Evolutionary conservation across 2,329 filamentous ascomycete species (phyloP).

Genomic region (Fusarium sp.): DNA sequence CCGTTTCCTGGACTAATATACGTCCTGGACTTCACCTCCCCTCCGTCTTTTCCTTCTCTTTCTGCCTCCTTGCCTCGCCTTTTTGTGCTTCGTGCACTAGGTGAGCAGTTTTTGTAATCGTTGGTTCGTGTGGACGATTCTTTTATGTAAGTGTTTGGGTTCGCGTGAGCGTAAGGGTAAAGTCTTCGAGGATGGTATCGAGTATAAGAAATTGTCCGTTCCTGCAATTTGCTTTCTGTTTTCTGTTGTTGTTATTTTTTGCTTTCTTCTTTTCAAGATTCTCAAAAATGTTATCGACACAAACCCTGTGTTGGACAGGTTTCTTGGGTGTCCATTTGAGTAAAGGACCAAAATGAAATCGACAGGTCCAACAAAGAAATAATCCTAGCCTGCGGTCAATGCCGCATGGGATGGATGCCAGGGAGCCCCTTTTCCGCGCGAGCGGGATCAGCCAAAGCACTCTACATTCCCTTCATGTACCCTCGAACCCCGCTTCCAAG

Average conservation of each 20-base stretch:
- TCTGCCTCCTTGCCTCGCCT: conserved; percentile 7
- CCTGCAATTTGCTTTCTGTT: conserved; percentile 5
- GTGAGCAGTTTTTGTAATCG: conserved; percentile 12
- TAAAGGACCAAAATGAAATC: background rate
- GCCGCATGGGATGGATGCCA: conserved; percentile 4
- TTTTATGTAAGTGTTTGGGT: conserved; percentile 37
- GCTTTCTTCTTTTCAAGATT: background rate
- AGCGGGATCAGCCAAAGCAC: conserved; percentile 19
- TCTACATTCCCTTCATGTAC: background rate
- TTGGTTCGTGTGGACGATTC: conserved; percentile 28
- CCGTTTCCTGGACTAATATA: background rate
- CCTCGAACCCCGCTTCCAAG: conserved; percentile 2
- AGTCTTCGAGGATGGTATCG: conserved; percentile 40
- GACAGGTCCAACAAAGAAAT: conserved; percentile 3
- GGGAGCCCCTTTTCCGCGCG: conserved; percentile 10
- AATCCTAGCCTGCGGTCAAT: conserved; percentile 8
- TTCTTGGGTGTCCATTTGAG: background rate
- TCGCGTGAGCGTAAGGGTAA: conserved; percentile 50
- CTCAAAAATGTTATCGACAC: background rate
- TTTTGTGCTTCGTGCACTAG: conserved; percentile 4
- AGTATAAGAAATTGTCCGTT: conserved; percentile 34
- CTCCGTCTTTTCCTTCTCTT: conserved; percentile 12
- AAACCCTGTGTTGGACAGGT: background rate
- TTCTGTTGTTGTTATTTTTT: background rate
- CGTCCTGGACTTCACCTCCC: conserved; percentile 14